A percentile compares a stretch with the other conserved stretches of the same genome.
Evolutionary conservation across 441 rosid genomes (phyloP).

Genomic region (Bruguiera hainesii): DNA sequence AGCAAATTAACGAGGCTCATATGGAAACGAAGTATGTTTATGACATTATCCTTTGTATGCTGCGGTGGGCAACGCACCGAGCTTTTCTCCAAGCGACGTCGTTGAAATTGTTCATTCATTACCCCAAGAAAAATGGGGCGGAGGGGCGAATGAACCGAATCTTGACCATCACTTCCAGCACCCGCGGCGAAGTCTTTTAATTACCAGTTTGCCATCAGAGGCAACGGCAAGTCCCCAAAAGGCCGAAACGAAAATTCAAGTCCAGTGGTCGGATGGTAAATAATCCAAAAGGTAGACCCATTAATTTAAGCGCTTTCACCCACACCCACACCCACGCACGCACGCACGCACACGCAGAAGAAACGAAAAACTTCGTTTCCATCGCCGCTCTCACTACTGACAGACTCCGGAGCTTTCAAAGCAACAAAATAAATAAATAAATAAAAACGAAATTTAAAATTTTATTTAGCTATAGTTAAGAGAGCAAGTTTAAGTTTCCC

Average conservation of each 20-base stretch:
- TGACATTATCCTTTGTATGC: not conserved
- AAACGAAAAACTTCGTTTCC: slow-evolving; percentile 14
- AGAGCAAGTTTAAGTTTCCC: slow-evolving; percentile 5
- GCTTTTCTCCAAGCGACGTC: not conserved
- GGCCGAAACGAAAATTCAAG: too few relatives aligned
- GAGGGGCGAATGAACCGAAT: not conserved
- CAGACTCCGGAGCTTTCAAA: slow-evolving; percentile 34
- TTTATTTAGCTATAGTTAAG: not conserved
- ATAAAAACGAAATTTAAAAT: not conserved
- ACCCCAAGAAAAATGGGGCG: not conserved
- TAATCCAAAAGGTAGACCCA: not conserved
- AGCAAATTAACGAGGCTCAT: not conserved
- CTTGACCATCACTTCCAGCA: not conserved
- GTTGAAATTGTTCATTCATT: not conserved
- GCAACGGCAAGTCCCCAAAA: too few relatives aligned
- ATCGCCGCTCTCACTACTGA: slow-evolving; percentile 20
- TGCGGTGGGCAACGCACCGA: not conserved
- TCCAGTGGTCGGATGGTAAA: slow-evolving; percentile 18
- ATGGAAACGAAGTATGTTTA: slow-evolving; percentile 6
- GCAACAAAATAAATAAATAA: slow-evolving; percentile 4
- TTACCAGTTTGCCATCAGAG: slow-evolving; percentile 14
- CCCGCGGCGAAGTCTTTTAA: not conserved
- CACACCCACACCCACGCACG: too few relatives aligned
- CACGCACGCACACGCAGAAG: not conserved
- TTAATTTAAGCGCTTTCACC: not conserved